These are phyloP conservation scores for Penicillium psychrosexuale DNA, from an alignment of 2,329 filamentous ascomycete genomes.

Conservation along the genomic window DNA sequence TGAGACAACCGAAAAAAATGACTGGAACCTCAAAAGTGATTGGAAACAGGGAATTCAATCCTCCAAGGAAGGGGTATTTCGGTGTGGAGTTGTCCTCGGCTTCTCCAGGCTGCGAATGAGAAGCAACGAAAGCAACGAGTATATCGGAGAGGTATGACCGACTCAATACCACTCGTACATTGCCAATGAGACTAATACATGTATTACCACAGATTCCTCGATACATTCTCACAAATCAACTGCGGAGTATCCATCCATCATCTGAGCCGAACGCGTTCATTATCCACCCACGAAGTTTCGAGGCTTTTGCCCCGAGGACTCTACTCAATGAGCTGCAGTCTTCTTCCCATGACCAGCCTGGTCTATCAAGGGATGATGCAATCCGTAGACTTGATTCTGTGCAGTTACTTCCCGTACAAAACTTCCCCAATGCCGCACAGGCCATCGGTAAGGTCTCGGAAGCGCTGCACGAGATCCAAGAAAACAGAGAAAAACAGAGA, in stretches of 20 bases:
- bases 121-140: conserved; percentile 26
- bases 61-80: conserved; percentile 21
- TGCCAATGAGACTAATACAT: not conserved
- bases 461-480: conserved; percentile 20
- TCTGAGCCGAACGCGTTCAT: conserved; percentile 30
- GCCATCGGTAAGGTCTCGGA: conserved; percentile 34
- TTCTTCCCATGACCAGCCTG: not conserved
- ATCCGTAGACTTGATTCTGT: conserved; percentile 33
- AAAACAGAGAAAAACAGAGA: conserved; percentile 6
- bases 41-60: conserved; percentile 22
- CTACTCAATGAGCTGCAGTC: conserved; percentile 30
- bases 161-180: not conserved
- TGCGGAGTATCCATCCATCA: conserved; percentile 11
- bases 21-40: conserved; percentile 29
- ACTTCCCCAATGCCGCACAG: conserved; percentile 29
- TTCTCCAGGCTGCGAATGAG: conserved; percentile 30
- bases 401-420: conserved; percentile 34
- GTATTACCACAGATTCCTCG: conserved; percentile 28
- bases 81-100: conserved; percentile 30
- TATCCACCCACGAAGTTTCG: conserved; percentile 32
- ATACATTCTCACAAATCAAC: conserved; percentile 25
- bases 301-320: conserved; percentile 30
- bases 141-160: conserved; percentile 30
- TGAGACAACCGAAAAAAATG: not conserved
- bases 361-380: conserved; percentile 28